phyloP scores from a whole-genome alignment of 129 eudicot genomes.

The Artemisia annua region DNA sequence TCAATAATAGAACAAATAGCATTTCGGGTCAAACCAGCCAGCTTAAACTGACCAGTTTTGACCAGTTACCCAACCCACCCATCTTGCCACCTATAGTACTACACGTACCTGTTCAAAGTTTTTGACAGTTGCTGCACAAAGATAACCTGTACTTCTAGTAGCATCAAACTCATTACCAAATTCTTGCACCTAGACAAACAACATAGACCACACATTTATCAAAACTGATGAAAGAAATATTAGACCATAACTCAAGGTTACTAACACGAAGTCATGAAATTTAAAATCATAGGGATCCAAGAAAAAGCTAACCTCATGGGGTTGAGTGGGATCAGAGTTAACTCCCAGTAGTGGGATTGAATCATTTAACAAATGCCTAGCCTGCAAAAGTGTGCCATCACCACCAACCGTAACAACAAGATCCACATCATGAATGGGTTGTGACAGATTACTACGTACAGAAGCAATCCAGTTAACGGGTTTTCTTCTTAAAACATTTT shows the following conservation, averaged over 20 bases:
- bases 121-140: conserved; percentile 77
- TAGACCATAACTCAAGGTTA: neutral
- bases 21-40: too few relatives aligned
- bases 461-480: conserved; percentile 59
- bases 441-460: conserved; percentile 51
- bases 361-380: conserved; percentile 82
- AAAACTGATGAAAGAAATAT: neutral
- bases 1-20: neutral
- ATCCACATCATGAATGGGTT: conserved; percentile 74
- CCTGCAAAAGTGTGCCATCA: conserved; percentile 87
- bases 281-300: neutral
- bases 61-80: neutral
- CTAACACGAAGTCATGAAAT: neutral
- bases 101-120: conserved; percentile 74
- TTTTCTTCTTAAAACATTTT: conserved; percentile 60
- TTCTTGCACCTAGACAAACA: conserved; percentile 59
- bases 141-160: conserved; percentile 89
- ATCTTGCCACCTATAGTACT: neutral
- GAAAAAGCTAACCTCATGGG: conserved; percentile 65
- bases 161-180: conserved; percentile 78
- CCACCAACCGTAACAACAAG: conserved; percentile 85
- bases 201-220: conserved; percentile 15
- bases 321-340: conserved; percentile 89
- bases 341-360: conserved; percentile 83
- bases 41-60: neutral